Evolutionary conservation across 2,329 filamentous ascomycete species (phyloP).

Genomic region (Penicillium polonicum): DNA sequence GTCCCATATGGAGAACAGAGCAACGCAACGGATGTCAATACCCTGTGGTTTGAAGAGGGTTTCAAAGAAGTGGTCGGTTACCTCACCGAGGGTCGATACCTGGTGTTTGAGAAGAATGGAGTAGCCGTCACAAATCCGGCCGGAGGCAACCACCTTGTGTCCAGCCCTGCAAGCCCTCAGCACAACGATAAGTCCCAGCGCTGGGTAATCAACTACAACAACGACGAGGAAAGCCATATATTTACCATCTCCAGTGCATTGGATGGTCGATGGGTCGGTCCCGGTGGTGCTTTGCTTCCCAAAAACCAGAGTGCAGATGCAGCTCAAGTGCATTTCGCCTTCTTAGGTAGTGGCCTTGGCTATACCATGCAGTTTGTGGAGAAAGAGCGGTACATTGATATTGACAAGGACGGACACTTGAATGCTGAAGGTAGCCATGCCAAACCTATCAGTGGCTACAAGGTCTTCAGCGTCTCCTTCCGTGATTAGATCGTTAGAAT

Average conservation of each 20-base stretch:
- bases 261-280: slow-evolving; percentile 42
- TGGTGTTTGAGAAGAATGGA: slow-evolving; percentile 52
- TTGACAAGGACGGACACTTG: slow-evolving; percentile 11
- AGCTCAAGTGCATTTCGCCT: slow-evolving; percentile 32
- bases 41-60: slow-evolving; percentile 51
- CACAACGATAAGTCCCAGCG: slow-evolving; percentile 49
- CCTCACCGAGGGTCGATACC: slow-evolving; percentile 56
- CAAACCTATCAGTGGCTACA: slow-evolving; percentile 21
- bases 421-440: neutral
- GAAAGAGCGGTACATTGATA: slow-evolving; percentile 23
- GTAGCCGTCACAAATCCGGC: slow-evolving; percentile 43
- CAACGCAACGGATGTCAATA: slow-evolving; percentile 32
- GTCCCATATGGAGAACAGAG: slow-evolving; percentile 51
- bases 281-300: slow-evolving; percentile 22
- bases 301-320: slow-evolving; percentile 19
- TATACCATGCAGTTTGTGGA: slow-evolving; percentile 34
- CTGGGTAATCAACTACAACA: slow-evolving; percentile 51
- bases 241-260: slow-evolving; percentile 46
- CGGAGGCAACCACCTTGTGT: slow-evolving; percentile 14
- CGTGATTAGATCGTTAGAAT: slow-evolving; percentile 16
- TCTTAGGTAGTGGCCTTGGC: slow-evolving; percentile 38
- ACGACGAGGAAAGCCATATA: slow-evolving; percentile 31
- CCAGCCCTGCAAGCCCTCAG: slow-evolving; percentile 27
- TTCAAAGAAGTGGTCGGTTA: slow-evolving; percentile 55
- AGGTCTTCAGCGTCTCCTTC: slow-evolving; percentile 37